Evolutionary conservation across 75 land plant species (phyloP).

Genomic region (Sequoiadendron giganteum): DNA sequence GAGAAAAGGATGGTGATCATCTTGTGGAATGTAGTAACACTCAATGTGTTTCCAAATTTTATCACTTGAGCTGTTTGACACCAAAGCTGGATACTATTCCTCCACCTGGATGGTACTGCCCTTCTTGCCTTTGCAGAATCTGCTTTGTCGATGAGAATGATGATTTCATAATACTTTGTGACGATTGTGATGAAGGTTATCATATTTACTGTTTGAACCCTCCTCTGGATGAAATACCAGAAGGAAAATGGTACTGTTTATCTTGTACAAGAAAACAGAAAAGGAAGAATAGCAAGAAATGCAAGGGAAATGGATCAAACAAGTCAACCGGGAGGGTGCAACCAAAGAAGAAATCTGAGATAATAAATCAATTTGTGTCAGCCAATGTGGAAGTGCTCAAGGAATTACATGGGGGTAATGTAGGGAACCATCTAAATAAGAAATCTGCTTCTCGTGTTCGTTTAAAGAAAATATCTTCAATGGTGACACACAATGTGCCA

Average conservation of each 20-base stretch:
- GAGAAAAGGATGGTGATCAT: conserved; percentile 18
- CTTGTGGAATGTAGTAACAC: conserved; percentile 33
- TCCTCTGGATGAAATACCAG: conserved; percentile 61
- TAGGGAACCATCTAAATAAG: neutral
- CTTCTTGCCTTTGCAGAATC: conserved; percentile 78
- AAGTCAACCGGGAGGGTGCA: neutral
- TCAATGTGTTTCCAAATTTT: conserved; percentile 40
- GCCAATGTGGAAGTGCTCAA: neutral
- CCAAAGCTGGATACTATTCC: conserved; percentile 31
- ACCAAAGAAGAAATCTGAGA: neutral
- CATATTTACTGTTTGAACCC: conserved; percentile 87
- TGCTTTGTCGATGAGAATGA: conserved; percentile 76
- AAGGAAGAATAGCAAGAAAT: conserved; percentile 22
- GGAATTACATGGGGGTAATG: neutral
- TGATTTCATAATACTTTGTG: conserved; percentile 75
- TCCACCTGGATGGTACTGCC: conserved; percentile 68
- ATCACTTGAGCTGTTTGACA: conserved; percentile 58
- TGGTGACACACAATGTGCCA: neutral
- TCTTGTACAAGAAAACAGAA: conserved; percentile 36
- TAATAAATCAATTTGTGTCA: neutral
- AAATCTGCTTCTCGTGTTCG: conserved; percentile 7
- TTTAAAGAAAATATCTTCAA: conserved; percentile 8
- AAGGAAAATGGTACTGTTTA: conserved; percentile 81
- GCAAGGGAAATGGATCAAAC: neutral
- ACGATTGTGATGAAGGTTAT: conserved; percentile 89